phyloP scores from a whole-genome alignment of 495 filamentous ascomycete genomes.

The Usnea hakonensis region DNA sequence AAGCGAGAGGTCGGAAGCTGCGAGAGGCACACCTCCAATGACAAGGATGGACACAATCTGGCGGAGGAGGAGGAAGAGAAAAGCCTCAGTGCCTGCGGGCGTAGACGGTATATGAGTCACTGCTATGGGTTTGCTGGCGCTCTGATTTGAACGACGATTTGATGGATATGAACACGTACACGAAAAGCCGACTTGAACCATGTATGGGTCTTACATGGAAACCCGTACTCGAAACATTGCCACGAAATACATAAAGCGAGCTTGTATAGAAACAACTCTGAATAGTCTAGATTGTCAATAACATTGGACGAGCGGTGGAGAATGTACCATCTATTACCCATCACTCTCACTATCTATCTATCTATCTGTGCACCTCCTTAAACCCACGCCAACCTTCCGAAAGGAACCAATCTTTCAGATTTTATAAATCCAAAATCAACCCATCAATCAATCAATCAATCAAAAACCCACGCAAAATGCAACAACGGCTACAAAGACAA shows the following conservation, averaged over 20 bases:
- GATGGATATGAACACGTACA: conserved; percentile 7
- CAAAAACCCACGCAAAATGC: no score
- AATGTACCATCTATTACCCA: background rate
- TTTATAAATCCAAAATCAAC: background rate
- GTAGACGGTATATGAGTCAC: background rate
- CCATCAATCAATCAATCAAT: no score
- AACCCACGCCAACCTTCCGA: background rate
- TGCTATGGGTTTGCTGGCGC: conserved; percentile 2
- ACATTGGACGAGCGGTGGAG: background rate
- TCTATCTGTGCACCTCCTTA: background rate
- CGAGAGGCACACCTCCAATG: background rate
- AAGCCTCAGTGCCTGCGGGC: conserved; percentile 5
- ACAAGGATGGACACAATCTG: conserved; percentile 9
- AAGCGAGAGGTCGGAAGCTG: background rate
- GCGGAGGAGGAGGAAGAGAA: conserved; percentile 14
- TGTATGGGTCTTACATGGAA: no score
- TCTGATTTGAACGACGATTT: conserved; percentile 9
- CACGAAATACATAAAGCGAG: no score
- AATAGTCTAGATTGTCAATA: background rate
- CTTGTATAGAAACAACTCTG: background rate
- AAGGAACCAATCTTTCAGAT: background rate
- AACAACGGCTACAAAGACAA: background rate
- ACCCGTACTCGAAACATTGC: no score
- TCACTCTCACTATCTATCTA: background rate
- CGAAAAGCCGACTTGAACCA: background rate